Percentiles rank a stretch among this genome's conserved stretches.
Conservation (phyloP, 78 protist species). For the Isochrysis galbana region DNA sequence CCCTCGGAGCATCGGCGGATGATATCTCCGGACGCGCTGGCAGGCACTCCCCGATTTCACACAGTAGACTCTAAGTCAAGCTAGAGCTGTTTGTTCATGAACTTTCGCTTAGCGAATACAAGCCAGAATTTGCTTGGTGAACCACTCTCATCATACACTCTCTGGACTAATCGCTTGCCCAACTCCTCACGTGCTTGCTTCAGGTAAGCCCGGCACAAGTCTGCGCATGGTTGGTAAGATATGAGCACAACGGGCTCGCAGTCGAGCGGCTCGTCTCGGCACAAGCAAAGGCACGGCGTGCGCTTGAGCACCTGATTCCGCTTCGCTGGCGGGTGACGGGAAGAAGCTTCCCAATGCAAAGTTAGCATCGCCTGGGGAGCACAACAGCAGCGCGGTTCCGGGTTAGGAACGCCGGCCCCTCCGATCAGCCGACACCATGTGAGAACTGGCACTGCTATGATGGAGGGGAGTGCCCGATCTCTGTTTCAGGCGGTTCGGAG, state of each 20-base stretch:
- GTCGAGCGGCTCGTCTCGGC: too few species aligned
- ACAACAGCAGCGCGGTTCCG: too few species aligned
- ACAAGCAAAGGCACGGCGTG: too few species aligned
- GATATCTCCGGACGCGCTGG: too few species aligned
- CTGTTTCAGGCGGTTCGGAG: constrained; percentile 64
- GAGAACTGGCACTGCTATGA: constrained; percentile 63
- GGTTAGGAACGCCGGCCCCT: neutral
- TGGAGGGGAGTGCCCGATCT: constrained; percentile 69
- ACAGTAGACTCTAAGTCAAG: too few species aligned
- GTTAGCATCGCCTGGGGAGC: neutral
- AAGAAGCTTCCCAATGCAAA: neutral
- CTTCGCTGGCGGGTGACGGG: neutral
- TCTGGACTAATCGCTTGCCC: constrained; percentile 62
- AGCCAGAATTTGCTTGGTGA: constrained; percentile 78
- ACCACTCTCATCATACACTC: constrained; percentile 57
- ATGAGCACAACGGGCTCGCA: too few species aligned
- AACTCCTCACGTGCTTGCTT: constrained; percentile 82
- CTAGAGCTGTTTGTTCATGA: constrained; percentile 70
- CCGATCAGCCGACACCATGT: neutral
- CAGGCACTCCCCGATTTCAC: too few species aligned
- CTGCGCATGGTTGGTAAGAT: too few species aligned
- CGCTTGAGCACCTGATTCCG: too few species aligned
- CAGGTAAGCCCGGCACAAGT: constrained; percentile 69
- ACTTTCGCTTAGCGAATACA: constrained; percentile 78
- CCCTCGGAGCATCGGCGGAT: too few species aligned